A percentile compares a stretch with the other conserved stretches of the same genome.
Conservation (phyloP, 129 eudicot genomes). For the Tagetes patula region DNA sequence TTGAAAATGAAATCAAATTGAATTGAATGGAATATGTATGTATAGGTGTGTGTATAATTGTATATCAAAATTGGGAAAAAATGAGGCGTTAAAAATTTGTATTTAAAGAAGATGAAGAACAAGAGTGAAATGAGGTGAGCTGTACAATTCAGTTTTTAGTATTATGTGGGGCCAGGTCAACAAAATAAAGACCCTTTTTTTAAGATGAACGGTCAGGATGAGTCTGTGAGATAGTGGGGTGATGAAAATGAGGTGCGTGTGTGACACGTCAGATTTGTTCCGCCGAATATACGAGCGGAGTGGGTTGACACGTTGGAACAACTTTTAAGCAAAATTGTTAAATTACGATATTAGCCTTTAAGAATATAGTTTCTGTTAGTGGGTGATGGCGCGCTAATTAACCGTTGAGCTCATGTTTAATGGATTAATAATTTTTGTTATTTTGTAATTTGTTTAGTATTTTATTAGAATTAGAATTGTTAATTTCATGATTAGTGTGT, state of each 20-base stretch:
- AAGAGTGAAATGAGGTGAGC: slow-evolving; percentile 42
- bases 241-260: slow-evolving; percentile 31
- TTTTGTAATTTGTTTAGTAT: neutral
- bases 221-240: slow-evolving; percentile 28
- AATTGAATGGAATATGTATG: neutral
- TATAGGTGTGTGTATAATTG: slow-evolving; percentile 9
- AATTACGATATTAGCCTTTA: slow-evolving; percentile 27
- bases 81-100: neutral
- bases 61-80: neutral
- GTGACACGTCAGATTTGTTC: slow-evolving; percentile 23
- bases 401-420: slow-evolving; percentile 2
- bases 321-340: neutral
- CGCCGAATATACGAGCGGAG: slow-evolving; percentile 33
- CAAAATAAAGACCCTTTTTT: neutral
- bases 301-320: slow-evolving; percentile 39
- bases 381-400: slow-evolving; percentile 25
- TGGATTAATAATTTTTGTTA: neutral
- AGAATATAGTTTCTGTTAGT: slow-evolving; percentile 10
- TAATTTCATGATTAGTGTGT: neutral
- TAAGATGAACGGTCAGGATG: slow-evolving; percentile 31
- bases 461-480: neutral
- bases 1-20: neutral
- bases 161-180: slow-evolving; percentile 30
- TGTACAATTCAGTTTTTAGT: slow-evolving; percentile 30
- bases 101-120: slow-evolving; percentile 6